These are phyloP conservation scores for Penicillium cosmopolitanum DNA, from an alignment of 495 filamentous ascomycete genomes.

Conservation along the genomic window DNA sequence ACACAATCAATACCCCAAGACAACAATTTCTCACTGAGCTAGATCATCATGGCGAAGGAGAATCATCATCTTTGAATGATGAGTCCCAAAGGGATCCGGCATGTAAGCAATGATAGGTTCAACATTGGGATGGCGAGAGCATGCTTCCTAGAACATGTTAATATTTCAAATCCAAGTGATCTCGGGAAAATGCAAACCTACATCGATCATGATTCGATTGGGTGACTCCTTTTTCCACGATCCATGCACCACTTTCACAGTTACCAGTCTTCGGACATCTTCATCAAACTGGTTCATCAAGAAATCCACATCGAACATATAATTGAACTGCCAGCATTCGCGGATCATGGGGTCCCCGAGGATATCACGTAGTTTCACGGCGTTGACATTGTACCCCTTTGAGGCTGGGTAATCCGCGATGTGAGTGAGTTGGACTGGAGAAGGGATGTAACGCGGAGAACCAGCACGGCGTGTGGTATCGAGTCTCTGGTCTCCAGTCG, in stretches of 20 bases:
- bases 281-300: slow-evolving; percentile 69
- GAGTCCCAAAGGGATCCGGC: slow-evolving; percentile 86
- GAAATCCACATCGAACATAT: slow-evolving; percentile 80
- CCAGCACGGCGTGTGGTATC: background rate
- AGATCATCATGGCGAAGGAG: slow-evolving; percentile 75
- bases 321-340: slow-evolving; percentile 93
- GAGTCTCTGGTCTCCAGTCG: background rate
- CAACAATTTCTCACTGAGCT: slow-evolving; percentile 57
- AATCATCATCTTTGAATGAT: slow-evolving; percentile 87
- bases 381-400: slow-evolving; percentile 62
- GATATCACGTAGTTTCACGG: slow-evolving; percentile 70
- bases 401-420: slow-evolving; percentile 65
- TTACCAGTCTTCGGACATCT: slow-evolving; percentile 65
- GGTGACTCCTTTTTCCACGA: slow-evolving; percentile 80
- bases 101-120: slow-evolving; percentile 75
- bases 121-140: slow-evolving; percentile 67
- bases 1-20: background rate
- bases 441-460: slow-evolving; percentile 40
- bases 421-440: slow-evolving; percentile 75
- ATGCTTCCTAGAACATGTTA: slow-evolving; percentile 52
- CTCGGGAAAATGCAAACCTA: slow-evolving; percentile 31
- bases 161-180: slow-evolving; percentile 10
- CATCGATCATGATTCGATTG: slow-evolving; percentile 62
- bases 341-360: slow-evolving; percentile 80
- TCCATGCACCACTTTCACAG: slow-evolving; percentile 81